Evolutionary conservation across 495 filamentous ascomycete genomes (phyloP), one percentile per base, ranked within the genome.

Genomic region (Bryoglossum gracile): DNA sequence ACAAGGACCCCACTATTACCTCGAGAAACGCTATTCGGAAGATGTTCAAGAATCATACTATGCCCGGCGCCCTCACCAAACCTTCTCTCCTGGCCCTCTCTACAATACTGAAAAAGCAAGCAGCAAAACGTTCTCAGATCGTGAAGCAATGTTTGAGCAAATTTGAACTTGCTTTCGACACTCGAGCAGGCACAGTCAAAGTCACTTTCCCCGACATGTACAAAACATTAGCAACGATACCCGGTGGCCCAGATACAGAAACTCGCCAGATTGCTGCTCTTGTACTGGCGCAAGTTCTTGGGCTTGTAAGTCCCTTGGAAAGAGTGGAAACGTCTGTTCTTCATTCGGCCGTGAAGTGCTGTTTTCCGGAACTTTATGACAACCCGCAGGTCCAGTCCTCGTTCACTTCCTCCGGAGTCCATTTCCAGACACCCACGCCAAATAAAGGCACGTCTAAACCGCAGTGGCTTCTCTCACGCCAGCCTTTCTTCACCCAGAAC

Each of bases 1-100:
- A 98, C 58, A 62, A 74, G 30, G 86, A 95, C 60, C 73, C 70
- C 16, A 89, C 83, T 2, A 65, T 87, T 26, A 95, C 92, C 0
- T 66, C 70, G 28, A 75, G 92, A 38, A 98, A 97, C 59, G 78
- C 90, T 0, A 72, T 94, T 21, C 82, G 92, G 38, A 66, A 80
- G 45, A 62, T 96, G 34, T 68, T 78, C 33, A 65, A 67, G 13
- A 63, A 71, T 8, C 62, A 82, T 39, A 59, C 59, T 8, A 67
- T 97, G 10, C 91, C 91, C 0, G 62, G 63, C 6, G 89, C 89
- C 0, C 68, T 97, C 0, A 73, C 77, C 49, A 76, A 78, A 33
- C 67, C 71, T 1, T 76, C 83, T 4, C 74, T 95, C 25, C 63
- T 89, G 0, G 66, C 65, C 0, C 55, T 87, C 35, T 58, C 76